These are phyloP conservation scores for Stagonosporopsis vannaccii DNA, from an alignment of 2,329 filamentous ascomycete genomes.

Conservation along the genomic window DNA sequence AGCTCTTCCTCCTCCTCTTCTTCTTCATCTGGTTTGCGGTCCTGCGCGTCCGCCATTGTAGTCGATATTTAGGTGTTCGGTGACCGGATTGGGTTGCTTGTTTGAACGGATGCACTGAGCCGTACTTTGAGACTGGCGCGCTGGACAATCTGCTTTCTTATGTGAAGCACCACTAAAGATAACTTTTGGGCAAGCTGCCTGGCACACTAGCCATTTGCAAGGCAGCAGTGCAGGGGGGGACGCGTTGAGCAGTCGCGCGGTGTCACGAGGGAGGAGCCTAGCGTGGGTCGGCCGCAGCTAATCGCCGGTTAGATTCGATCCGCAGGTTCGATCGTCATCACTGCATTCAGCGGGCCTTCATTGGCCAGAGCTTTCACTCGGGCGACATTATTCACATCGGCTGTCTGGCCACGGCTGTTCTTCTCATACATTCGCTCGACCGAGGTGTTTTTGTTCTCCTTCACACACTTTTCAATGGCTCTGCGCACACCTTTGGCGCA, in stretches of 20 bases:
- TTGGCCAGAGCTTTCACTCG: slow-evolving; percentile 35
- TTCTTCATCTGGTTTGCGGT: slow-evolving; percentile 50
- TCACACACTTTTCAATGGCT: slow-evolving; percentile 50
- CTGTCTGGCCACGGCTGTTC: slow-evolving; percentile 28
- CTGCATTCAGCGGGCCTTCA: slow-evolving; percentile 20
- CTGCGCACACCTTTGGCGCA: slow-evolving; percentile 45
- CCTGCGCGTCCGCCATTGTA: slow-evolving; percentile 42
- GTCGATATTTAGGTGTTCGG: neutral
- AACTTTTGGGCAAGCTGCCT: slow-evolving; percentile 1
- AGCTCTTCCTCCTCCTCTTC: slow-evolving; percentile 76
- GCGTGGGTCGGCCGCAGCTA: slow-evolving; percentile 6
- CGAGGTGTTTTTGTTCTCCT: slow-evolving; percentile 5
- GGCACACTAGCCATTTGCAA: slow-evolving; percentile 20
- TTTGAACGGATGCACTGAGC: neutral
- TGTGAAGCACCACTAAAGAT: neutral
- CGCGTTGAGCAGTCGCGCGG: slow-evolving; percentile 35
- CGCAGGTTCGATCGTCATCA: slow-evolving; percentile 36
- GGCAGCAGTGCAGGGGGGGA: slow-evolving; percentile 31
- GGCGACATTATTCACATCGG: slow-evolving; percentile 31
- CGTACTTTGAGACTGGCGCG: neutral
- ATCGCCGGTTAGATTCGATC: slow-evolving; percentile 24
- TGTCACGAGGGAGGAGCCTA: slow-evolving; percentile 22
- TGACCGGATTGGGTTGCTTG: neutral
- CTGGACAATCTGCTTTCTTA: neutral
- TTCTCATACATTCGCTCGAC: slow-evolving; percentile 17